Evolutionary conservation across 139 green algal species (phyloP).

Genomic region (Nannochloris sp.): DNA sequence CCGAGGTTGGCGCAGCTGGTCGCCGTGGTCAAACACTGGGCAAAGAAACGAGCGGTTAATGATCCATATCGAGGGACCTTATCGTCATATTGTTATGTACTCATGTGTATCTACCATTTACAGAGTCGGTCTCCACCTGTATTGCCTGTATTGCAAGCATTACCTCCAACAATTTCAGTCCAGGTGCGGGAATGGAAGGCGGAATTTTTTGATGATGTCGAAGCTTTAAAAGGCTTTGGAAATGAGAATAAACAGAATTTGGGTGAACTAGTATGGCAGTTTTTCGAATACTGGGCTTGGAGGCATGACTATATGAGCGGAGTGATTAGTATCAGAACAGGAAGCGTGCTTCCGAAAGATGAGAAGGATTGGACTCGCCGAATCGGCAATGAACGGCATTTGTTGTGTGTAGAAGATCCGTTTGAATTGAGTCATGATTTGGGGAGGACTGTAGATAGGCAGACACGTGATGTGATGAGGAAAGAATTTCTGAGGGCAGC

Average conservation of each 20-base stretch:
- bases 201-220: constrained; percentile 58
- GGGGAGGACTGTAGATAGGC: constrained; percentile 77
- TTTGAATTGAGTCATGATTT: constrained; percentile 88
- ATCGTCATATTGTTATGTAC: constrained; percentile 83
- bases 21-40: constrained; percentile 87
- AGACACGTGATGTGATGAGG: constrained; percentile 45
- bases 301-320: constrained; percentile 75
- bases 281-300: constrained; percentile 92
- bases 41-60: constrained; percentile 74
- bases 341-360: constrained; percentile 60
- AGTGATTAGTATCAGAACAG: constrained; percentile 69
- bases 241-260: constrained; percentile 68
- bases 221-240: constrained; percentile 56
- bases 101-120: constrained; percentile 89
- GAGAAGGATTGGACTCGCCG: constrained; percentile 87
- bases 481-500: constrained; percentile 70
- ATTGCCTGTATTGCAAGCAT: constrained; percentile 73
- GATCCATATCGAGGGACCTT: constrained; percentile 86
- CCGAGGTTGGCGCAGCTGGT: constrained; percentile 64
- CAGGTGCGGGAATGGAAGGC: constrained; percentile 50
- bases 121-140: constrained; percentile 62
- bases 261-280: constrained; percentile 68
- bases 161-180: constrained; percentile 33
- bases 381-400: constrained; percentile 80
- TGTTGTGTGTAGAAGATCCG: constrained; percentile 84